Evolutionary conservation across 768 basidiomycete genomes (phyloP).

Genomic region (Amanita subjunquillea): DNA sequence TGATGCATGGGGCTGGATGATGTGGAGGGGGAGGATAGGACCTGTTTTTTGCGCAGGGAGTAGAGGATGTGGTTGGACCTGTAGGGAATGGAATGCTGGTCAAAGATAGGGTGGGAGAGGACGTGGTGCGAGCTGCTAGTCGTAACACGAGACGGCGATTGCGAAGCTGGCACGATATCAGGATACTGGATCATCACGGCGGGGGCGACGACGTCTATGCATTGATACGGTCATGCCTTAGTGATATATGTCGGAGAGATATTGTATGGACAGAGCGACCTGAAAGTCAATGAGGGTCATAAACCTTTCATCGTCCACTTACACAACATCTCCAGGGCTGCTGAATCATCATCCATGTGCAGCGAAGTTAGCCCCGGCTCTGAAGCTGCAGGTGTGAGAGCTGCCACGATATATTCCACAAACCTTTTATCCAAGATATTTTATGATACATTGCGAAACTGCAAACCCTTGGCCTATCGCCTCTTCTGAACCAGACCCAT

Average conservation of each 20-base stretch:
- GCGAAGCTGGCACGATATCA: conserved; percentile 45
- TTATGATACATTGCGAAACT: conserved; percentile 87
- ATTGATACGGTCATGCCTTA: conserved; percentile 82
- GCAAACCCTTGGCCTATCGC: conserved; percentile 57
- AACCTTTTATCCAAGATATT: conserved; percentile 78
- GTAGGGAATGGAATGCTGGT: conserved; percentile 20
- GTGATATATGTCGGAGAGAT: conserved; percentile 77
- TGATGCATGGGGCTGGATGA: conserved; percentile 33
- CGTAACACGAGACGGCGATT: conserved; percentile 22
- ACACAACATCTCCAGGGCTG: conserved; percentile 76
- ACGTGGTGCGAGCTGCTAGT: conserved; percentile 16
- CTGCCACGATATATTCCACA: conserved; percentile 70
- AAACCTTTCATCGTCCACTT: conserved; percentile 16
- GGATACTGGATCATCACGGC: conserved; percentile 96
- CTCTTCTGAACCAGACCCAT: background rate
- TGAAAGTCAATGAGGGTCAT: conserved; percentile 17
- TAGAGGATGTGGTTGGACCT: conserved; percentile 12
- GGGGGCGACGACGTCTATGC: conserved; percentile 78
- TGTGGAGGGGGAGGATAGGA: conserved; percentile 27
- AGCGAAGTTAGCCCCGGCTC: conserved; percentile 59
- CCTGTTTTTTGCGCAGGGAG: conserved; percentile 18
- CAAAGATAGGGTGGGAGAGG: conserved; percentile 22
- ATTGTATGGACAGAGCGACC: conserved; percentile 80
- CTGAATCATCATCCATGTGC: conserved; percentile 77
- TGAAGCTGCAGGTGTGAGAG: conserved; percentile 46